Conservation (phyloP, 1,139 yeast genomes). For the Taiozyma sp. region DNA sequence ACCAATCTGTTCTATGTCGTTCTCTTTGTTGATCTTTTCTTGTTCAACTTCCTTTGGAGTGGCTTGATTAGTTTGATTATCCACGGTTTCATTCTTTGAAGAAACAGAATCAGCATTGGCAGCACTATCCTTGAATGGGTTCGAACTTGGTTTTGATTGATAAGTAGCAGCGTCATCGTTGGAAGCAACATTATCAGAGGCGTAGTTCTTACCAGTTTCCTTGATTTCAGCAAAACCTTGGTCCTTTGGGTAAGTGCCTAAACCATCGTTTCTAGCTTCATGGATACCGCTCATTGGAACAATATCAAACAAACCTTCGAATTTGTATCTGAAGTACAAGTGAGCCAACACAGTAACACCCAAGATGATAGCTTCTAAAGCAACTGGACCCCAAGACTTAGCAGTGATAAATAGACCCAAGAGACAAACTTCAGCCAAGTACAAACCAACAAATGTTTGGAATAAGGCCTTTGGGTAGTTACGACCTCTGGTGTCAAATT, state of each 20-base stretch:
- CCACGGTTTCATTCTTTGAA: constrained; percentile 22
- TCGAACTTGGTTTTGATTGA: background rate
- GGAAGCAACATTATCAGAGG: background rate
- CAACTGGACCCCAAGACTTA: constrained; percentile 71
- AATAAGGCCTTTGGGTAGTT: constrained; percentile 63
- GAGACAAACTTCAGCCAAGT: constrained; percentile 62
- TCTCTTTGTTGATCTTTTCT: constrained; percentile 13
- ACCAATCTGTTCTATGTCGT: constrained; percentile 10
- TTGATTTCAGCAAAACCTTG: constrained; percentile 59
- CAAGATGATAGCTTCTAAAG: constrained; percentile 51
- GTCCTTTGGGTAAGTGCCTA: constrained; percentile 44
- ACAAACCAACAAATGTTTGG: constrained; percentile 61
- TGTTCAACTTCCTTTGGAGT: constrained; percentile 8
- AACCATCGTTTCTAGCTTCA: constrained; percentile 48
- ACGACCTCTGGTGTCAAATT: constrained; percentile 57
- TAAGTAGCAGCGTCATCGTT: constrained; percentile 4
- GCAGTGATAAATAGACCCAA: constrained; percentile 66
- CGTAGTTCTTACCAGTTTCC: constrained; percentile 40
- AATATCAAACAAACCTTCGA: constrained; percentile 56
- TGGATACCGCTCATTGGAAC: constrained; percentile 75
- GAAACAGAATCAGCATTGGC: constrained; percentile 17
- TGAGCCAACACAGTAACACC: constrained; percentile 51
- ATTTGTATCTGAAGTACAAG: constrained; percentile 50
- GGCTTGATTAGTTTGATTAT: constrained; percentile 1
- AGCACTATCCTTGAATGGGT: background rate